Evolutionary conservation across 768 basidiomycete genomes (phyloP), one percentile per base, ranked within the genome.

Genomic region (Tricholoma flavovirens): DNA sequence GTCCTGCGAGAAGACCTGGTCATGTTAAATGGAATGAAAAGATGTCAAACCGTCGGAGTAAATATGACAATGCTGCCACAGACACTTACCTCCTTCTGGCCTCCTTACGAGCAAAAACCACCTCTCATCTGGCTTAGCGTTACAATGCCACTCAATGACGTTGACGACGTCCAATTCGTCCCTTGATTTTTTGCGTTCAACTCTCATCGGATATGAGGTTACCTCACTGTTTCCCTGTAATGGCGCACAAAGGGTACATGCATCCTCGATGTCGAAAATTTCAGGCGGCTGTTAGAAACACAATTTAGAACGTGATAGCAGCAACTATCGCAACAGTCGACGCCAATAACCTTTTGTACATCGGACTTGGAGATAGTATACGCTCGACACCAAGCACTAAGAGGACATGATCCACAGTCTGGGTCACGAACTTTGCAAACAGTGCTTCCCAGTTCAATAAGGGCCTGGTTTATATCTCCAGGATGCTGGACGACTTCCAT

Each of bases 381-480:
- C 1, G 88, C 94, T 15, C 75, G 70, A 64, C 95, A 98, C 73
- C 82, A 80, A 19, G 73, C 58, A 48, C 70, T 79, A 43, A 98
- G 61, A 17, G 93, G 91, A 69, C 95, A 98, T 15, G 71, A 64
- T 15, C 63, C 71, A 64, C 95, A 98, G 17, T 73, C 70, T 9
- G 95, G 95, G 59, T 88, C 83, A 58, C 83, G 84, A 40, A 90
- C 86, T 69, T 88, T 93, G 74, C 95, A 98, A 2, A 97, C 81
- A 3, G 93, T 96, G 67, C 90, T 90, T 49, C 95, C 95, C 6
- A 98, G 83, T 67, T 98, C 95, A 68, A 98, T 98, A 51, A 98
- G 76, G 12, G 90, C 93, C 72, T 97, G 89, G 65, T 96, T 96
- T 60, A 94, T 77, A 67, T 95, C 90, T 15, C 93, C 92, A 0